phyloP scores from a whole-genome alignment of 2,329 filamentous ascomycete species.

The Tolypocladium sp. region DNA sequence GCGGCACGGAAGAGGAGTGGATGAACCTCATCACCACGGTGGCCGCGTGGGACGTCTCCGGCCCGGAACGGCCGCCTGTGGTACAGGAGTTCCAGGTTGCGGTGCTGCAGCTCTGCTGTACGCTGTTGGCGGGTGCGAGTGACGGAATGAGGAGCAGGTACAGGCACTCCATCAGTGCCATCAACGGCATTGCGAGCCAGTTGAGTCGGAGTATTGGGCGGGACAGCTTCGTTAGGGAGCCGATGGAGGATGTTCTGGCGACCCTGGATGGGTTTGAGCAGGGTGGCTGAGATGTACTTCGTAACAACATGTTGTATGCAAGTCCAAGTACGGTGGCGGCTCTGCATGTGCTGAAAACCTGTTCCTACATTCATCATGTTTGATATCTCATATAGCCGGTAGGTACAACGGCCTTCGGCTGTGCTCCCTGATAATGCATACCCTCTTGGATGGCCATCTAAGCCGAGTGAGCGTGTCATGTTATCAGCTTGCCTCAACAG shows the following conservation, averaged over 20 bases:
- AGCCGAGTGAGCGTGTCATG: neutral
- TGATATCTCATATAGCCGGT: neutral
- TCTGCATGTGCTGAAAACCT: neutral
- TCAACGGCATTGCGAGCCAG: slow-evolving; percentile 37
- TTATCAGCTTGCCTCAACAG: neutral
- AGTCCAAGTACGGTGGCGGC: neutral
- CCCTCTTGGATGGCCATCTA: neutral
- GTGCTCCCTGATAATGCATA: neutral
- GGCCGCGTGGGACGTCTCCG: slow-evolving; percentile 36
- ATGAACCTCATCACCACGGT: slow-evolving; percentile 43
- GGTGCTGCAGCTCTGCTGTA: slow-evolving; percentile 45
- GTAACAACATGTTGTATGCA: neutral
- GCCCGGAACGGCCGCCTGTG: slow-evolving; percentile 12
- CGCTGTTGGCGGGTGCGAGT: slow-evolving; percentile 37
- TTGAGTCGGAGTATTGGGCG: slow-evolving; percentile 23
- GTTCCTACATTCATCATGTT: neutral
- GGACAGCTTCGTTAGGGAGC: slow-evolving; percentile 25
- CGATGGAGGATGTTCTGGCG: slow-evolving; percentile 34
- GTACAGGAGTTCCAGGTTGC: slow-evolving; percentile 43
- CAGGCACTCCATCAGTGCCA: slow-evolving; percentile 37
- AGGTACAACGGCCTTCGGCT: neutral
- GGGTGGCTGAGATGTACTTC: neutral
- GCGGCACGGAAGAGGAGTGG: slow-evolving; percentile 43
- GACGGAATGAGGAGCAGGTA: slow-evolving; percentile 40
- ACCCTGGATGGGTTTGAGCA: slow-evolving; percentile 14